Conservation (phyloP, 1,139 yeast species). For the Blastobotrys capitulatus region DNA sequence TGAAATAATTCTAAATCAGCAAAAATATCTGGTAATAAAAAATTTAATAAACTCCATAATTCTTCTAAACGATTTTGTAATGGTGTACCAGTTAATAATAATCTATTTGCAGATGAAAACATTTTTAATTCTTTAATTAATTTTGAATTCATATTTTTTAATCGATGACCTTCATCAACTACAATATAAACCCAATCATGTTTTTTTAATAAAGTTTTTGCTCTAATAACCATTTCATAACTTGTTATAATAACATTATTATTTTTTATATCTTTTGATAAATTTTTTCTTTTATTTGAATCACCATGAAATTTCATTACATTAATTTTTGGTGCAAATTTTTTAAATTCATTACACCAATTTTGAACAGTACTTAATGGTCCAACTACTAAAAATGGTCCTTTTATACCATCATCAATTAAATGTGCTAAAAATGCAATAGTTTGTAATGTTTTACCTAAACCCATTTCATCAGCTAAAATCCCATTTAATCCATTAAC, state of each 20-base stretch:
- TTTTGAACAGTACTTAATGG: constrained; percentile 84
- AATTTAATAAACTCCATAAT: constrained; percentile 84
- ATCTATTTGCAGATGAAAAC: constrained; percentile 54
- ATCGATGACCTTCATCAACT: constrained; percentile 94
- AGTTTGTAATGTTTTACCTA: constrained; percentile 91
- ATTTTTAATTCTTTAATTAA: constrained; percentile 65
- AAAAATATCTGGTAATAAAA: constrained; percentile 86
- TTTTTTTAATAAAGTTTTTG: constrained; percentile 40
- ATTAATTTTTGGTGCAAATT: constrained; percentile 63
- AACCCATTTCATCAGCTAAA: constrained; percentile 95
- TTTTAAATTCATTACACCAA: constrained; percentile 68
- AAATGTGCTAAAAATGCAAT: constrained; percentile 72
- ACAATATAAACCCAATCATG: constrained; percentile 75
- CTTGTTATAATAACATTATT: constrained; percentile 59
- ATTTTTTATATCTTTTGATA: constrained; percentile 31
- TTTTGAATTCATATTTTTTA: constrained; percentile 76
- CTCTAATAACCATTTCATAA: constrained; percentile 75
- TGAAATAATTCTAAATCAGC: constrained; percentile 85
- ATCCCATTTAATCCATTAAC: constrained; percentile 95
- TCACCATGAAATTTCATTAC: constrained; percentile 63
- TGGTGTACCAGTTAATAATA: constrained; percentile 89
- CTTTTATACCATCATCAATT: constrained; percentile 70
- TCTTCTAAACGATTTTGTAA: constrained; percentile 84
- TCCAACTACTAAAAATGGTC: constrained; percentile 82
- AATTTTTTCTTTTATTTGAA: constrained; percentile 47